Evolutionary conservation across 2,329 filamentous ascomycete species (phyloP).

Genomic region (Talaromyces sp.): DNA sequence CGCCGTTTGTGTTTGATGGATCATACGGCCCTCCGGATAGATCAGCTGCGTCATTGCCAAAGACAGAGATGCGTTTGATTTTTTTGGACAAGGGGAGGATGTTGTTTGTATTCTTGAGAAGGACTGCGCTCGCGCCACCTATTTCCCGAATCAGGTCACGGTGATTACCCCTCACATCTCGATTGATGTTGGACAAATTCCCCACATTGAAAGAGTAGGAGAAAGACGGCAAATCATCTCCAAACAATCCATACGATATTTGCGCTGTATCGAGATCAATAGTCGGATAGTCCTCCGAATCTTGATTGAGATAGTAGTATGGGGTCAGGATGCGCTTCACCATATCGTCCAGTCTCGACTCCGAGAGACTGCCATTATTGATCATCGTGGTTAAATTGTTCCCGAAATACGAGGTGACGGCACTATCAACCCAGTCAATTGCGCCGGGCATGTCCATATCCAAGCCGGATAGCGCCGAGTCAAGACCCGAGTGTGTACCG

Average conservation of each 20-base stretch:
- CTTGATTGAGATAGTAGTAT: conserved; percentile 45
- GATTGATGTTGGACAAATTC: conserved; percentile 17
- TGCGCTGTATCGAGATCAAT: conserved; percentile 16
- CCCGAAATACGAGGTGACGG: conserved; percentile 28
- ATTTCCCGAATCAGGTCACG: conserved; percentile 59
- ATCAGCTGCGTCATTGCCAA: conserved; percentile 23
- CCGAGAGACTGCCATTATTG: conserved; percentile 40
- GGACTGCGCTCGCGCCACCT: conserved; percentile 33
- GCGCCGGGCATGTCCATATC: conserved; percentile 30
- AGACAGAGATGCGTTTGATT: conserved; percentile 22
- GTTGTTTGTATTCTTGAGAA: conserved; percentile 50
- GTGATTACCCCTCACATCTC: conserved; percentile 70
- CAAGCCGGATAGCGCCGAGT: conserved; percentile 43
- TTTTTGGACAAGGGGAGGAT: conserved; percentile 45
- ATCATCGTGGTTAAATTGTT: conserved; percentile 35
- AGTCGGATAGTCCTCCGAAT: conserved; percentile 32
- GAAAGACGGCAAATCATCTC: conserved; percentile 11
- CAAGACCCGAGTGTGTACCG: conserved; percentile 39
- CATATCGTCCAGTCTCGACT: conserved; percentile 47
- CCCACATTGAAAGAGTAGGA: conserved; percentile 23
- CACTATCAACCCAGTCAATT: conserved; percentile 8
- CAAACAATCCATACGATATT: conserved; percentile 6
- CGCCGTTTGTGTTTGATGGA: conserved; percentile 16
- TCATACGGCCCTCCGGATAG: conserved; percentile 21
- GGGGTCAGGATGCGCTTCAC: conserved; percentile 45